Percentiles rank a stretch among this genome's conserved stretches.
Evolutionary conservation across 345 rosid genomes (phyloP).

Genomic region (Salix dunnii): DNA sequence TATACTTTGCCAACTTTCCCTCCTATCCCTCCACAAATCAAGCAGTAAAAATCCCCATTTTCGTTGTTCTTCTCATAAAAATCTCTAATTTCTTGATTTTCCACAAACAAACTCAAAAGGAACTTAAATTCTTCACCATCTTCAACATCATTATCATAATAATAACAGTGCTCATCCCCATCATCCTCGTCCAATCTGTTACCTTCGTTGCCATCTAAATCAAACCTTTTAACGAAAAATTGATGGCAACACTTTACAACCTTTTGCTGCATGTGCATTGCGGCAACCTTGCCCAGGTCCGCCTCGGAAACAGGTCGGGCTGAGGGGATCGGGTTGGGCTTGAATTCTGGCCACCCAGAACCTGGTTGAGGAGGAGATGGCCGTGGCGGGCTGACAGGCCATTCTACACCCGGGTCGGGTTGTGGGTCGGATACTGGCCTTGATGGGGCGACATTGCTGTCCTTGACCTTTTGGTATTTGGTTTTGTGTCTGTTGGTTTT

Average conservation of each 20-base stretch:
- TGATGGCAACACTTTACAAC: neutral
- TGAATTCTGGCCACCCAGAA: constrained; percentile 42
- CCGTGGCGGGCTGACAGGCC: constrained; percentile 33
- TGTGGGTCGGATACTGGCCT: neutral
- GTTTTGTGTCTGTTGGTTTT: neutral
- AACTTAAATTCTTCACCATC: constrained; percentile 43
- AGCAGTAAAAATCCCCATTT: constrained; percentile 57
- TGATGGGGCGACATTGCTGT: neutral
- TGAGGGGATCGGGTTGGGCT: constrained; percentile 12
- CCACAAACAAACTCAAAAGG: constrained; percentile 42
- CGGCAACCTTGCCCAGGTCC: constrained; percentile 33
- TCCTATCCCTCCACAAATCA: constrained; percentile 61
- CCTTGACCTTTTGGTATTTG: neutral
- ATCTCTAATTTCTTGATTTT: constrained; percentile 49
- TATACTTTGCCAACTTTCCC: constrained; percentile 40
- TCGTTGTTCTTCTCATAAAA: constrained; percentile 50
- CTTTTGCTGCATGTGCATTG: constrained; percentile 23
- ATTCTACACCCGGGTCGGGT: constrained; percentile 23
- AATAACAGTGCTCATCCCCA: constrained; percentile 20
- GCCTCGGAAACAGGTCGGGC: constrained; percentile 16
- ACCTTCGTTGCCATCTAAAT: constrained; percentile 4
- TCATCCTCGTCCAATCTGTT: constrained; percentile 14
- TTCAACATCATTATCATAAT: constrained; percentile 20
- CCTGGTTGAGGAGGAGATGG: neutral
- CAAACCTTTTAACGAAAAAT: constrained; percentile 8